Percentiles rank a stretch among this genome's conserved stretches.
Conservation (phyloP, 2,329 filamentous ascomycete species). For the Dactylellina sp. region DNA sequence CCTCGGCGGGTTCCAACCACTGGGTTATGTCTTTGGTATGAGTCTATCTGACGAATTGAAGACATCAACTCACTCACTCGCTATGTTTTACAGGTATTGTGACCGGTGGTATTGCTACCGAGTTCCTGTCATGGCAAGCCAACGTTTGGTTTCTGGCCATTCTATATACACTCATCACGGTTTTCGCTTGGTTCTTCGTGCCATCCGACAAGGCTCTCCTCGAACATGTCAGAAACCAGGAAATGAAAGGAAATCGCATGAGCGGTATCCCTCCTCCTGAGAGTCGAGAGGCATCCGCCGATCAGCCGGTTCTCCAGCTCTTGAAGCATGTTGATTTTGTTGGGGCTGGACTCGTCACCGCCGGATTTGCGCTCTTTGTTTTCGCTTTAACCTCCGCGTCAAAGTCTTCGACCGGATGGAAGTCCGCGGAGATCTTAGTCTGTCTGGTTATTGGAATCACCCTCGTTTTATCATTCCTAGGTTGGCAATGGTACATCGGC, state of each 20-base stretch:
- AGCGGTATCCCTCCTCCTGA: slow-evolving; percentile 26
- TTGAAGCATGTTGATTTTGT: slow-evolving; percentile 54
- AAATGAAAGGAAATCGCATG: slow-evolving; percentile 43
- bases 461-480: slow-evolving; percentile 28
- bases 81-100: no score
- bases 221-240: slow-evolving; percentile 36
- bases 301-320: slow-evolving; percentile 25
- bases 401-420: slow-evolving; percentile 33
- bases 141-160: slow-evolving; percentile 55
- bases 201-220: slow-evolving; percentile 46
- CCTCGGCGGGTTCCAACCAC: slow-evolving; percentile 52
- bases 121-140: slow-evolving; percentile 53
- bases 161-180: slow-evolving; percentile 35
- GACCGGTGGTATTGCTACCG: slow-evolving; percentile 43
- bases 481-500: slow-evolving; percentile 48
- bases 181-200: slow-evolving; percentile 49
- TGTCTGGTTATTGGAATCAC: slow-evolving; percentile 36
- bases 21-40: slow-evolving; percentile 52
- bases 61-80: no score
- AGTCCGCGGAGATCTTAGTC: slow-evolving; percentile 39
- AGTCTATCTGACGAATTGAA: not conserved
- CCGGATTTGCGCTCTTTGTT: slow-evolving; percentile 50
- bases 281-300: not conserved
- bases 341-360: slow-evolving; percentile 44
- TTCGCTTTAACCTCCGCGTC: slow-evolving; percentile 47